Evolutionary conservation across 2,329 filamentous ascomycete species (phyloP).

Genomic region (Cordyceps javanica): DNA sequence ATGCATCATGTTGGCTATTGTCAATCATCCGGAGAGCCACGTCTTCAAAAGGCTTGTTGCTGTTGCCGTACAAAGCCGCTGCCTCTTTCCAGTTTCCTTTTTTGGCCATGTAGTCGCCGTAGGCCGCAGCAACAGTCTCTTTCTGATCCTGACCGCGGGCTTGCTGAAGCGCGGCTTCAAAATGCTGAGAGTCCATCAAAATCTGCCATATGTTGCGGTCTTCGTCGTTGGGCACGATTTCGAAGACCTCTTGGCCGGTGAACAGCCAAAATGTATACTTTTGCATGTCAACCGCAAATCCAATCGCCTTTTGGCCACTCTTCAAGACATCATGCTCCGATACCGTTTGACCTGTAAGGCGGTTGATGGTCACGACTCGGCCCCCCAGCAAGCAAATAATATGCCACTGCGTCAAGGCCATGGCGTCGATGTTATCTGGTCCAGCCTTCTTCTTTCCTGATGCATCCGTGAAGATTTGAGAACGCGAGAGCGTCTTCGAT

Average conservation of each 20-base stretch:
- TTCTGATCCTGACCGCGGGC: constrained; percentile 75
- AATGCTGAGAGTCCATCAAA: constrained; percentile 79
- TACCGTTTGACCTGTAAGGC: constrained; percentile 76
- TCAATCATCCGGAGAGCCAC: constrained; percentile 90
- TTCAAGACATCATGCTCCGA: constrained; percentile 86
- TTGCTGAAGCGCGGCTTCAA: constrained; percentile 80
- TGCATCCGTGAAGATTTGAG: constrained; percentile 66
- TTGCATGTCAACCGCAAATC: constrained; percentile 79
- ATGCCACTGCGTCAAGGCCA: constrained; percentile 91
- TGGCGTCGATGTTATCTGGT: constrained; percentile 69
- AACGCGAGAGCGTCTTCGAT: constrained; percentile 68
- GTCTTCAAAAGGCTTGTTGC: constrained; percentile 95
- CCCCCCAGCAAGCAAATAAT: constrained; percentile 77
- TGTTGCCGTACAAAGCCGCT: constrained; percentile 84
- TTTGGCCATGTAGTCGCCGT: constrained; percentile 77
- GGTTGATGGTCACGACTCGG: constrained; percentile 77
- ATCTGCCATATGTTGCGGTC: constrained; percentile 93
- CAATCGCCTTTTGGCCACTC: constrained; percentile 71
- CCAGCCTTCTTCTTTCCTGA: constrained; percentile 58
- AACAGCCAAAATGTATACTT: constrained; percentile 99
- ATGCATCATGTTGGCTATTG: constrained; percentile 79
- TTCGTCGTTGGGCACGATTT: constrained; percentile 86
- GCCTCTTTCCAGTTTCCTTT: constrained; percentile 82
- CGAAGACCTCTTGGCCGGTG: constrained; percentile 83
- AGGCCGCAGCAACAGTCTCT: constrained; percentile 86